Evolutionary conservation across 2,329 filamentous ascomycete genomes (phyloP), one percentile per base, ranked within the genome.

Genomic region (Penicillium sp.): DNA sequence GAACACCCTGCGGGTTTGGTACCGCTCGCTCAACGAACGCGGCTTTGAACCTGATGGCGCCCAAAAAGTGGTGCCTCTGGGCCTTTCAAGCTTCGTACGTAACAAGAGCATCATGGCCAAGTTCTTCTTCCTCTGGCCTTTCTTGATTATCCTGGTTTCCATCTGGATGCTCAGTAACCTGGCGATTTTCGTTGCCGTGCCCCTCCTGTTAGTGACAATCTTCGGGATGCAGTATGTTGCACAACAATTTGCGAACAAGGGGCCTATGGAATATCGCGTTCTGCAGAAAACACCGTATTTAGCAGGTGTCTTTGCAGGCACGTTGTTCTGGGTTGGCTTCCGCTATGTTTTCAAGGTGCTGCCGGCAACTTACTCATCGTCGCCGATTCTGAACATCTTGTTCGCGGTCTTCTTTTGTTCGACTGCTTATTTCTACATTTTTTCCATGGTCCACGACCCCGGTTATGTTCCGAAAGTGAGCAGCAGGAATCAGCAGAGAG

Each of bases 251-350:
- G 80, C 96, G 54, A 86, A 88, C 60, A 92, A 89, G 79, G 92
- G 90, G 18, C 92, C 92, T 11, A 81, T 88, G 3, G 90, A 96
- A 67, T 96, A 96, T 87, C 88, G 91, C 65, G 85, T 88, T 63
- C 87, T 97, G 66, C 92, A 97, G 71, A 90, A 89, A 76, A 97
- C 94, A 57, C 93, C 94, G 13, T 97, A 92, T 82, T 81, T 99
- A 64, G 88, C 94, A 0, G 94, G 94, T 55, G 92, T 99, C 59
- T 99, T 99, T 76, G 88, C 92, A 0, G 92, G 81, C 2, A 89
- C 92, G 0, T 75, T 97, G 18, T 95, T 96, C 69, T 87, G 90
- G 79, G 85, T 91, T 4, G 89, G 87, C 29, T 68, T 90, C 37
- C 85, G 88, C 62, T 99, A 90, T 85, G 63, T 93, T 38, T 83